A percentile compares a stretch with the other conserved stretches of the same genome.
Evolutionary conservation across 2,329 filamentous ascomycete genomes (phyloP).

Genomic region (Parasarocladium wereldwijsianum): DNA sequence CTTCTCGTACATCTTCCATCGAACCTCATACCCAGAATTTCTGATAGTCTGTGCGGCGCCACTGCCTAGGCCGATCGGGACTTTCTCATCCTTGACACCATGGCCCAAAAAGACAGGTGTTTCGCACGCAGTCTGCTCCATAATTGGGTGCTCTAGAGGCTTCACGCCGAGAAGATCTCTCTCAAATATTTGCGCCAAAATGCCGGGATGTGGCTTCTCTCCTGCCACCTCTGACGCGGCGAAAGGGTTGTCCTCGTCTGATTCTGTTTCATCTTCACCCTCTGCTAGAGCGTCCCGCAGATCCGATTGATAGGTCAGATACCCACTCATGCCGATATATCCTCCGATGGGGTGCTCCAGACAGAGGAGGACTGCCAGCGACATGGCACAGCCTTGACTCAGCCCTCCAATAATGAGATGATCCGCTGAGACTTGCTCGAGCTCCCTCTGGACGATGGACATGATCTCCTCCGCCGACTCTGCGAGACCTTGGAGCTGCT

Average conservation of each 20-base stretch:
- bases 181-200: constrained; percentile 12
- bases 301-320: constrained; percentile 23
- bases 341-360: constrained; percentile 22
- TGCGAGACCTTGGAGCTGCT: constrained; percentile 27
- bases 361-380: constrained; percentile 24
- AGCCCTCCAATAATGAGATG: constrained; percentile 35
- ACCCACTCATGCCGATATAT: constrained; percentile 32
- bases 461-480: constrained; percentile 23
- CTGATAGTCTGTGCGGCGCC: constrained; percentile 14
- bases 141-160: background rate
- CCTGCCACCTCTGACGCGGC: constrained; percentile 1
- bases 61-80: constrained; percentile 17
- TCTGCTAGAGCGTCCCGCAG: constrained; percentile 14
- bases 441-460: constrained; percentile 19
- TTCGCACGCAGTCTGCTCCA: constrained; percentile 3
- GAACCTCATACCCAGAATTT: constrained; percentile 17
- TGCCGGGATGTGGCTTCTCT: constrained; percentile 6
- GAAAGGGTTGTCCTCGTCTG: constrained; percentile 12
- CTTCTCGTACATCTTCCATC: constrained; percentile 23
- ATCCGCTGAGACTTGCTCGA: constrained; percentile 10
- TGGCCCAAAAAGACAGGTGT: constrained; percentile 30
- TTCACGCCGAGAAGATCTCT: background rate
- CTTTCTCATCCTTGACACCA: constrained; percentile 22
- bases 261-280: background rate
- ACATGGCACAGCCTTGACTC: constrained; percentile 37